Evolutionary conservation across 2,329 filamentous ascomycete species (phyloP).

Genomic region (Huntiella moniliformis): DNA sequence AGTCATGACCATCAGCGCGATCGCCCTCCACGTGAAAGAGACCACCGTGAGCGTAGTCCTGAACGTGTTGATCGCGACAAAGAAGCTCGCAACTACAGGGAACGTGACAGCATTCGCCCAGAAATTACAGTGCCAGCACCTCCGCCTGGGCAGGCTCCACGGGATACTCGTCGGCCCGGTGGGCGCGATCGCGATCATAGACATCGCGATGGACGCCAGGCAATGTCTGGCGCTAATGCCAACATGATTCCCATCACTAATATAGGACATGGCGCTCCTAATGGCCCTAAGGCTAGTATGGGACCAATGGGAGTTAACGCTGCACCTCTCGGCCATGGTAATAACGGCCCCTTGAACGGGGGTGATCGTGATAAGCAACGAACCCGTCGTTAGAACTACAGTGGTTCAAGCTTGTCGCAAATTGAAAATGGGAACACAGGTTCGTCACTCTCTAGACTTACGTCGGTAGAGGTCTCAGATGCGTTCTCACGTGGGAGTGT

Average conservation of each 20-base stretch:
- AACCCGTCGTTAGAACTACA: slow-evolving; percentile 15
- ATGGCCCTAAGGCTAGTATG: neutral
- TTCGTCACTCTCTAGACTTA: too few relatives aligned
- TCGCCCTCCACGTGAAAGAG: slow-evolving; percentile 18
- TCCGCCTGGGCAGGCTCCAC: slow-evolving; percentile 13
- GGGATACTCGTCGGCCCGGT: slow-evolving; percentile 12
- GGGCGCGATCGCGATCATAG: slow-evolving; percentile 13
- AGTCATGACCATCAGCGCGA: slow-evolving; percentile 31
- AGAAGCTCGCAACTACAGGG: slow-evolving; percentile 26
- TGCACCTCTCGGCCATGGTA: slow-evolving; percentile 7
- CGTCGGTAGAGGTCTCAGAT: too few relatives aligned
- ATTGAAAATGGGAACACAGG: too few relatives aligned
- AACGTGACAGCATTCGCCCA: slow-evolving; percentile 17
- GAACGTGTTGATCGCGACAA: slow-evolving; percentile 28
- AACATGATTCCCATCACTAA: slow-evolving; percentile 8
- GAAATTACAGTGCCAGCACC: slow-evolving; percentile 12
- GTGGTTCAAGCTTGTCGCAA: neutral
- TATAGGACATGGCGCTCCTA: neutral
- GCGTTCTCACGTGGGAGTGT: too few relatives aligned
- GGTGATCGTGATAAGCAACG: slow-evolving; percentile 21
- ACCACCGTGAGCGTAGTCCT: slow-evolving; percentile 27
- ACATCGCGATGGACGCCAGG: slow-evolving; percentile 4
- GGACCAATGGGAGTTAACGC: slow-evolving; percentile 10
- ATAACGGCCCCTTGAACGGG: slow-evolving; percentile 14
- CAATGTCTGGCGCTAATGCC: neutral